phyloP scores from a whole-genome alignment of 805 yeast species.

The Metschnikowia drakensbergensis region DNA sequence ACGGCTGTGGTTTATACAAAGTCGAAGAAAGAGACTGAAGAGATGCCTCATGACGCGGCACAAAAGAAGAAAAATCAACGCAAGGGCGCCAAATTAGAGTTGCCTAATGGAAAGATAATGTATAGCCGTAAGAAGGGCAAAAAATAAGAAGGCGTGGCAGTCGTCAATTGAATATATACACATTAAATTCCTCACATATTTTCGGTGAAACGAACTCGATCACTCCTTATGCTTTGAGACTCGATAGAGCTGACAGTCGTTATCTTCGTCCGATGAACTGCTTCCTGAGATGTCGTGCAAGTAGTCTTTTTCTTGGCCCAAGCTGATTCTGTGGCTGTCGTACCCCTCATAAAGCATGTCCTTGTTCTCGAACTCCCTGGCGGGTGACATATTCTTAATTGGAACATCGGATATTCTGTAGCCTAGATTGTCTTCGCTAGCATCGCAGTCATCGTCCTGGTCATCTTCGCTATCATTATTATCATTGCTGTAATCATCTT shows the following conservation, averaged over 20 bases:
- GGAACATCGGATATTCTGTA: slow-evolving; percentile 19
- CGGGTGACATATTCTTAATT: slow-evolving; percentile 34
- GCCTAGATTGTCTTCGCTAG: background rate
- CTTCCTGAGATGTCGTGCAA: slow-evolving; percentile 42
- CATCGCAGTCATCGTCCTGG: slow-evolving; percentile 19
- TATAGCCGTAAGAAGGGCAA: slow-evolving; percentile 22
- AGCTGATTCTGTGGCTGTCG: slow-evolving; percentile 16
- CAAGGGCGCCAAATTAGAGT: slow-evolving; percentile 43
- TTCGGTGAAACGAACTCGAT: background rate
- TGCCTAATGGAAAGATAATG: slow-evolving; percentile 62
- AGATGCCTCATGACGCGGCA: slow-evolving; percentile 7
- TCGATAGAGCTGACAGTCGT: slow-evolving; percentile 37
- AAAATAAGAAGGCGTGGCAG: slow-evolving; percentile 1
- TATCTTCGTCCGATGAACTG: slow-evolving; percentile 42
- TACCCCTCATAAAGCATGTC: slow-evolving; percentile 26
- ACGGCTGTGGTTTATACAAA: slow-evolving; percentile 19
- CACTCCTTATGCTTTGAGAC: slow-evolving; percentile 35
- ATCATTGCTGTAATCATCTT: slow-evolving; percentile 6
- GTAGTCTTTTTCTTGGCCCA: slow-evolving; percentile 28
- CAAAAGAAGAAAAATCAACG: slow-evolving; percentile 5
- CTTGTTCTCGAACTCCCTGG: slow-evolving; percentile 13
- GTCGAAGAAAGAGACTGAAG: slow-evolving; percentile 12
- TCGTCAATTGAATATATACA: slow-evolving; percentile 1
- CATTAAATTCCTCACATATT: background rate
- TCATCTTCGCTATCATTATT: slow-evolving; percentile 22